Base-by-base conservation (phyloP, 1,284 basidiomycete genomes). In the Moniliophthora roreri region DNA sequence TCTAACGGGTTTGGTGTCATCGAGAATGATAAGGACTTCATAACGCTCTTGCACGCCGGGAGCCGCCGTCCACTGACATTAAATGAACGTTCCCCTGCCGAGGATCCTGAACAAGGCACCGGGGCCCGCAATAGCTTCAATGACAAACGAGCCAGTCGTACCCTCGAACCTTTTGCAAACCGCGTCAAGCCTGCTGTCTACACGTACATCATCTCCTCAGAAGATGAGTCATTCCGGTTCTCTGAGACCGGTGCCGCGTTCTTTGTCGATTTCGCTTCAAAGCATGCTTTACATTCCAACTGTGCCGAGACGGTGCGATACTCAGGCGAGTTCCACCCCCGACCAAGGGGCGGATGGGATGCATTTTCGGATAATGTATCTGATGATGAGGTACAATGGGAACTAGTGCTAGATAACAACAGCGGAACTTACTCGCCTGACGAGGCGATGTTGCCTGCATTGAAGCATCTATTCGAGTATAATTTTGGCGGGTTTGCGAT, bases 231-330 rank as follows among this genome's bases (percentile, higher is more conserved):
- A 1, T 78, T 89, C 58, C 80, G 88, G 8, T 90, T 90, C 69
- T 88, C 85, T 36, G 88, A 90, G 66, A 90, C 88, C 2, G 87
- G 87, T 9, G 87, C 88, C 1, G 81, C 85, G 16, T 90, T 90
- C 71, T 89, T 90, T 66, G 85, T 89, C 55, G 86, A 89, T 68
- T 89, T 89, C 63, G 87, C 82, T 21, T 87, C 84, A n/a, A 90
- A 91, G 63, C 81, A 84, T 53, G 81, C 81, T 5, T 62, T 84
- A 48, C 81, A 84, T 64, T 70, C 75, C 39, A 82, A 81, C 57
- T 82, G 81, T 54, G 68, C 69, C 10, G 71, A 75, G 52, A 68
- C 70, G 10, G 88, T 90, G 53, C 75, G 85, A 46, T 90, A 89
- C 64, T 79, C 80, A 48, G 88, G 87, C 34, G 88, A 90, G 70